Conservation (phyloP, 768 basidiomycete genomes). For the Calvatia gigantea region DNA sequence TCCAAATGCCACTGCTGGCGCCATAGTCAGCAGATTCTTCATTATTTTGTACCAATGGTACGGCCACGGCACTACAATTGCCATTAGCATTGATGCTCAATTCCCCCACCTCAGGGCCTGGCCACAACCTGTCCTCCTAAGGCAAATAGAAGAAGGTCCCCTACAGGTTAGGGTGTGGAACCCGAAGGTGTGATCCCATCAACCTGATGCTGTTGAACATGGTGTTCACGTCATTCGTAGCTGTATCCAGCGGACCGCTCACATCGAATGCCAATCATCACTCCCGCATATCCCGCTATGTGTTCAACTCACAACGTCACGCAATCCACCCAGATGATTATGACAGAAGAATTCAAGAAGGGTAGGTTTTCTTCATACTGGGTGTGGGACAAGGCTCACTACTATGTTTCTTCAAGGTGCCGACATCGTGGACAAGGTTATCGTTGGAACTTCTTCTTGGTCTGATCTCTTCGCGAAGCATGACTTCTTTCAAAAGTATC, state of each 20-base stretch:
- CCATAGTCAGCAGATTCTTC: constrained; percentile 96
- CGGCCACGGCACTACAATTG: constrained; percentile 21
- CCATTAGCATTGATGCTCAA: constrained; percentile 7
- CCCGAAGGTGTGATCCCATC: constrained; percentile 62
- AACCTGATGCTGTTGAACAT: neutral
- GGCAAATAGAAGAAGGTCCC: constrained; percentile 95
- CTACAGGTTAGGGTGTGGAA: constrained; percentile 97
- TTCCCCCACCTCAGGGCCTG: constrained; percentile 67
- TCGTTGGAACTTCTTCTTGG: constrained; percentile 81
- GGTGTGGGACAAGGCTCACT: neutral
- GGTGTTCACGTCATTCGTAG: constrained; percentile 32
- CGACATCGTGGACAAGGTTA: constrained; percentile 91
- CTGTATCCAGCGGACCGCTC: constrained; percentile 87
- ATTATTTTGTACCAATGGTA: constrained; percentile 98
- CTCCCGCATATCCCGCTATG: constrained; percentile 98
- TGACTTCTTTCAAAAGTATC: constrained; percentile 96
- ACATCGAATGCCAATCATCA: constrained; percentile 99
- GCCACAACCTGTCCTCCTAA: constrained; percentile 97
- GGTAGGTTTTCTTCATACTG: constrained; percentile 38
- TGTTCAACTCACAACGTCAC: constrained; percentile 99
- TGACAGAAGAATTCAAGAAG: constrained; percentile 93
- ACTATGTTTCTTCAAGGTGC: constrained; percentile 57
- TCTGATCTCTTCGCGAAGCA: constrained; percentile 92
- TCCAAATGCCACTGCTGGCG: constrained; percentile 90
- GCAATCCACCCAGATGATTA: constrained; percentile 91